Evolutionary conservation across 179 eudicot genomes (phyloP).

Genomic region (Pouteria campechiana): DNA sequence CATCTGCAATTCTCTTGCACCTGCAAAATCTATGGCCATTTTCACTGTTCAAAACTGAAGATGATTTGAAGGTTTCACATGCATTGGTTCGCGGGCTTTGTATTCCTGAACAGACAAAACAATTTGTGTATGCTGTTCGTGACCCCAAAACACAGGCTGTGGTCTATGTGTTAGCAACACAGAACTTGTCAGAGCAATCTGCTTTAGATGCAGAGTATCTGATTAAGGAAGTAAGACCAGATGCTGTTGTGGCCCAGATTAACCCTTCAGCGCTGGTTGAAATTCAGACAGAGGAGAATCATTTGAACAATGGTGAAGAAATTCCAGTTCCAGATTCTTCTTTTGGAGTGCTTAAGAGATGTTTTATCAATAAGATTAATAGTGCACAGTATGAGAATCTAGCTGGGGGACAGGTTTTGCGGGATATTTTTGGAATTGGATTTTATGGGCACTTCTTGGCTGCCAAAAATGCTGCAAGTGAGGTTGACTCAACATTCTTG

Average conservation of each 20-base stretch:
- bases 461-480: slow-evolving; percentile 58
- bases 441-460: slow-evolving; percentile 53
- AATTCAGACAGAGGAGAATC: slow-evolving; percentile 18
- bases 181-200: slow-evolving; percentile 81
- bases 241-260: slow-evolving; percentile 65
- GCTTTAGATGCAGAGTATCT: slow-evolving; percentile 58
- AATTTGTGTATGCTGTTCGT: slow-evolving; percentile 54
- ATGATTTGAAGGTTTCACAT: slow-evolving; percentile 62
- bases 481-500: slow-evolving; percentile 65
- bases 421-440: slow-evolving; percentile 78
- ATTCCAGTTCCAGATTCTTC: slow-evolving; percentile 67
- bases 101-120: slow-evolving; percentile 71
- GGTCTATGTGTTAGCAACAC: slow-evolving; percentile 59
- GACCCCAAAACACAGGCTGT: slow-evolving; percentile 46
- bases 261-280: slow-evolving; percentile 25
- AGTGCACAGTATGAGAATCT: slow-evolving; percentile 57
- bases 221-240: slow-evolving; percentile 59
- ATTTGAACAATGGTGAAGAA: slow-evolving; percentile 8
- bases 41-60: slow-evolving; percentile 20
- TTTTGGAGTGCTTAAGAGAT: slow-evolving; percentile 52
- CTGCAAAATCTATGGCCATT: slow-evolving; percentile 69
- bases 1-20: slow-evolving; percentile 20
- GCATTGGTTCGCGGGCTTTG: slow-evolving; percentile 39
- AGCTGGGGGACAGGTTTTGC: slow-evolving; percentile 74
- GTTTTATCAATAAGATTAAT: slow-evolving; percentile 52